Base-by-base conservation (phyloP, 495 filamentous ascomycete genomes). In the Parathielavia appendiculata region DNA sequence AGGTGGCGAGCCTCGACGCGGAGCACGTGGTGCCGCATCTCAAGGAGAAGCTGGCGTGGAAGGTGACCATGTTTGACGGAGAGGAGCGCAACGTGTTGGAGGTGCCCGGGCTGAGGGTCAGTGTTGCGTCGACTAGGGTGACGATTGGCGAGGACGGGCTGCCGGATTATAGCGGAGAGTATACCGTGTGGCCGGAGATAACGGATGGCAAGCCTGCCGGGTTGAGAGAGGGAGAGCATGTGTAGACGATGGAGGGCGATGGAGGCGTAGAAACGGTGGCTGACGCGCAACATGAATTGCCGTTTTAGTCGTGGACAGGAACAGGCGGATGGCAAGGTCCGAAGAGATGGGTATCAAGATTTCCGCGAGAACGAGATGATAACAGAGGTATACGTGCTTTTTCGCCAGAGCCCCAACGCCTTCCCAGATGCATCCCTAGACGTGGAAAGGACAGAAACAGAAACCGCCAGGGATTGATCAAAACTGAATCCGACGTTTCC, bases 211-310 rank as follows among this genome's bases (percentile, higher is more conserved):
- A 69, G 63, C 65, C 71, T 0, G 71, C 48, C 7, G 73, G 92
- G 6, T 90, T 96, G 87, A 87, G 89, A 0, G 89, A 89, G 67
- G 80, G 82, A 19, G 80, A 84, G 40, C 87, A 90, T 66, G 89
- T 95, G 1, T 83, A 79, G 40, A 89, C 1, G 36, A 39, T 11
- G 2, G 46, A 34, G 30, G 23, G 9, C 23, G 20, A 23, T 9
- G 1, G 5, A 39, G 2, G 34, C 3, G 26, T 30, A 6, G 1
- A 5, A 22, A 4, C 17, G 44, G 14, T 20, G 11, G 44, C 3
- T 8, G 14, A 30, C 39, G 14, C 6, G 44, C 20, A 3, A 19
- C 32, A 50, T 20, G 34, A 43, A 7, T 12, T 32, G n/a, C n/a
- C n/a, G n/a, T n/a, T n/a, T n/a, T n/a, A n/a, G 34, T 19, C n/a